Evolutionary conservation across 768 basidiomycete species (phyloP), one percentile per base, ranked within the genome.

Genomic region (Rubroboletus satanas): DNA sequence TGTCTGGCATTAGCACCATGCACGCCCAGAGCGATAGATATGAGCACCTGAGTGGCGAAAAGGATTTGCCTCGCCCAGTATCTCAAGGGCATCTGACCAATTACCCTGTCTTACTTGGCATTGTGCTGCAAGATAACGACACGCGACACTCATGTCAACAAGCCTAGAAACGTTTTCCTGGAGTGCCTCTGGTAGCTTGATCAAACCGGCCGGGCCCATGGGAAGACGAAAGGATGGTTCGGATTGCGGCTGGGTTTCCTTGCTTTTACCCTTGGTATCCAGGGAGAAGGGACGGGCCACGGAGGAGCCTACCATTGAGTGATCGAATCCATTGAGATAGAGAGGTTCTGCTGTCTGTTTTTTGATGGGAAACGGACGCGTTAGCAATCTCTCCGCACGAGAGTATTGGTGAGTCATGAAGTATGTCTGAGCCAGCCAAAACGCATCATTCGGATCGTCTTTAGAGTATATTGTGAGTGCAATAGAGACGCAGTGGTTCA

Each of bases 401-500:
- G 93, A 87, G 72, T 96, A 98, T 57, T 97, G 92, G 63, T 95
- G 87, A 3, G 89, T 94, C 77, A 95, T 88, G 70, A 98, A 99
- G 71, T 94, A 93, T 0, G 90, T 93, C 70, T 99, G 97, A 3
- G 97, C 95, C 21, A 99, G 83, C 97, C 97, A 99, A 73, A 99
- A 98, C 12, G 94, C 97, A 71, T 99, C 97, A 68, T 98, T 97
- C 31, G 94, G 88, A 65, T 98, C 93, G 58, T 87, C 96, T 96
- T 63, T 28, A 44, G 28, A 45, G 23, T 28, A 36, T 4, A 35
- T 17, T 14, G 31, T 58, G 39, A 51, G 57, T 53, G 54, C 52
- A 32, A 43, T 23, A 17, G n/a, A 35, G 43, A 53, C 32, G 51
- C 47, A 49, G 57, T 57, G 46, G 26, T 33, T 14, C 26, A 28